Percentiles rank a stretch among this genome's conserved stretches.
Conservation (phyloP, 2,329 filamentous ascomycete species). For the Taxawa tesnikishii region DNA sequence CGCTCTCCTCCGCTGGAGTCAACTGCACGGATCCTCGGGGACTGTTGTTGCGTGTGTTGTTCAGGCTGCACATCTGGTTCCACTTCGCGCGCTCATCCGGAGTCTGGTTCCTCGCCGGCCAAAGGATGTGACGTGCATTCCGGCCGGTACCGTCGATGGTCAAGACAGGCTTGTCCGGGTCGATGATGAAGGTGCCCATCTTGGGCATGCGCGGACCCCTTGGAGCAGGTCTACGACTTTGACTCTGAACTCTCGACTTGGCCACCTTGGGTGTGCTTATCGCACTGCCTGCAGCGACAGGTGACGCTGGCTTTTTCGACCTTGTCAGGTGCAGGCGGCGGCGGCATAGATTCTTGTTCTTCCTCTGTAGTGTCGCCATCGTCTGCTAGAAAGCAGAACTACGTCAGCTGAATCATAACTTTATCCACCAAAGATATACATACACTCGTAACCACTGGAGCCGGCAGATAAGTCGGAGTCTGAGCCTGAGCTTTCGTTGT, state of each 20-base stretch:
- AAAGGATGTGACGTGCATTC: constrained; percentile 8
- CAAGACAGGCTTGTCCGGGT: constrained; percentile 11
- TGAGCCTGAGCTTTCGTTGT: constrained; percentile 18
- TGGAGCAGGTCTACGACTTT: constrained; percentile 6
- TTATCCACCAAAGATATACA: constrained; percentile 9
- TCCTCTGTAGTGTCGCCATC: constrained; percentile 24
- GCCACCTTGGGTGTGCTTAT: constrained; percentile 3
- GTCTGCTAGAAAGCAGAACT: constrained; percentile 15
- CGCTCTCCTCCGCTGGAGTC: constrained; percentile 9
- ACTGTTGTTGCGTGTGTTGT: constrained; percentile 13
- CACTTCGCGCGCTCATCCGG: constrained; percentile 8
- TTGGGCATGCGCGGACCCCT: constrained; percentile 7
- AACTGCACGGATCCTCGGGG: constrained; percentile 14
- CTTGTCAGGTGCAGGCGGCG: constrained; percentile 2
- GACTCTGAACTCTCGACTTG: constrained; percentile 5
- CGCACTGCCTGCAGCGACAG: constrained; percentile 3
- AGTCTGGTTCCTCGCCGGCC: constrained; percentile 10
- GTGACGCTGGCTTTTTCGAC: constrained; percentile 1
- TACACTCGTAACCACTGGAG: constrained; percentile 19
- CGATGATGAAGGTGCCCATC: constrained; percentile 15
- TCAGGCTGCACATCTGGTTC: constrained; percentile 6
- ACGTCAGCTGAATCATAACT: constrained; percentile 13
- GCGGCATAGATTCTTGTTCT: constrained; percentile 10
- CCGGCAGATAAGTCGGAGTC: constrained; percentile 15
- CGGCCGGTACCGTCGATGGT: constrained; percentile 9